Base-by-base conservation (phyloP, 176 grass and related monocot genomes). In the sorghum (Sorghum bicolor) region DNA sequence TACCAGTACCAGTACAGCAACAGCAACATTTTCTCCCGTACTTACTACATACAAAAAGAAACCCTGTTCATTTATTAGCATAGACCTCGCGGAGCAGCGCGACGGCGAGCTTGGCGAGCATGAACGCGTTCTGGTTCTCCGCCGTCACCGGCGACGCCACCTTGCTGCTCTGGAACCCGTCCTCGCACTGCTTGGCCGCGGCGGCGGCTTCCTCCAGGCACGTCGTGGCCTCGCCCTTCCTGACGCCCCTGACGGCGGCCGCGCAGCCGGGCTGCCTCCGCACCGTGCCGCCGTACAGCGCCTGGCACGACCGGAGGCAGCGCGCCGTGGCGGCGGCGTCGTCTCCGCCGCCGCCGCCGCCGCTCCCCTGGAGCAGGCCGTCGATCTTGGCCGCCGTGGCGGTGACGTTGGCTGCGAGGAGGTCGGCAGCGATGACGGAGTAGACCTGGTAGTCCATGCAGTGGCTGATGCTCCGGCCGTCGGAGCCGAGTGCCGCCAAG, bases 391-490 rank as follows among this genome's bases (percentile, higher is more conserved):
- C 25, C 34, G 37, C 20, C 26, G 75, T 84, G 75, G 14, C 57
- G 86, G 67, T 88, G 86, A 68, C 67, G 81, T 88, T 88, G 26
- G 60, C 22, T 20, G 33, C 6, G 33, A 88, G 67, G 22, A 88
- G 75, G 44, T 41, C 75, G 20, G 33, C 68, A 15, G 68, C 68
- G 22, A 84, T 16, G 67, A 0, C 67, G 5, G 66, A 60, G 41
- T 66, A 38, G 13, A 6, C 41, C 20, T 5, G 13, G 75, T 88
- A 78, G 57, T 10, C 14, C 24, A 70, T 40, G 47, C 1, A 14
- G 29, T 48, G 48, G 44, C 19, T 13, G 74, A 0, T 8, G 74
- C 65, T 57, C 17, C 31, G 37, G 66, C 30, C 43, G 5, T 78
- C 80, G 41, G 80, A 88, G 57, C 55, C 67, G 2, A 88, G 67